Base-by-base conservation (phyloP, 345 rosid species). In the Lumnitzera racemosa region DNA sequence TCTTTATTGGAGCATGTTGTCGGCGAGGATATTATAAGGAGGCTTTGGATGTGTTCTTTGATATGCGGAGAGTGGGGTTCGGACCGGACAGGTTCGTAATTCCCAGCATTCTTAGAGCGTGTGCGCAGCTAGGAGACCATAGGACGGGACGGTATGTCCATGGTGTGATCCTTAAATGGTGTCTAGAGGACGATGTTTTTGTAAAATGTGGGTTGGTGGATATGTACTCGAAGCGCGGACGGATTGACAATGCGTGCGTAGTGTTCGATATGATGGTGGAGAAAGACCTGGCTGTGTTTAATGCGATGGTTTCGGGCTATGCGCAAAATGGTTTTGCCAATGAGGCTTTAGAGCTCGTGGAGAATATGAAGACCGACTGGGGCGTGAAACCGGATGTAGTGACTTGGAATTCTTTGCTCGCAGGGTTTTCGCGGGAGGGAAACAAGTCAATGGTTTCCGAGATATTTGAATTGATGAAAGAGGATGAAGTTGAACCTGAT, bases 221-320 rank as follows among this genome's bases (percentile, higher is more conserved):
- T 64, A 92, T 85, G 96, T 89, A 92, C 47, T 78, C 83, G n/a
- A 92, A 73, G 73, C 83, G 86, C 17, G 72, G 84, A 1, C 63
- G 63, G 16, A 67, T 85, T 11, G 75, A 61, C 15, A 71, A 65
- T 49, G 89, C 89, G 4, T 75, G 69, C 69, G 64, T 29, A 46
- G 83, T 77, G 51, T 87, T 92, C 12, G 84, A 83, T 64, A 69
- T 31, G 57, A 73, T 75, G 76, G 63, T 15, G 29, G 73, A 62
- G 73, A 82, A 78, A 46, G 92, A 92, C 77, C 63, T 83, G 71
- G 91, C 80, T 24, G 71, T 80, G 7, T 70, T 83, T 71, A 87
- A 92, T 65, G 86, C 90, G 58, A 59, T 92, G 85, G 74, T 87
- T 61, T 85, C 89, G 0, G 91, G 96, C 15, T 92, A 74, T 68